Evolutionary conservation across 495 filamentous ascomycete genomes (phyloP).

Genomic region (Glarea lozoyensis): DNA sequence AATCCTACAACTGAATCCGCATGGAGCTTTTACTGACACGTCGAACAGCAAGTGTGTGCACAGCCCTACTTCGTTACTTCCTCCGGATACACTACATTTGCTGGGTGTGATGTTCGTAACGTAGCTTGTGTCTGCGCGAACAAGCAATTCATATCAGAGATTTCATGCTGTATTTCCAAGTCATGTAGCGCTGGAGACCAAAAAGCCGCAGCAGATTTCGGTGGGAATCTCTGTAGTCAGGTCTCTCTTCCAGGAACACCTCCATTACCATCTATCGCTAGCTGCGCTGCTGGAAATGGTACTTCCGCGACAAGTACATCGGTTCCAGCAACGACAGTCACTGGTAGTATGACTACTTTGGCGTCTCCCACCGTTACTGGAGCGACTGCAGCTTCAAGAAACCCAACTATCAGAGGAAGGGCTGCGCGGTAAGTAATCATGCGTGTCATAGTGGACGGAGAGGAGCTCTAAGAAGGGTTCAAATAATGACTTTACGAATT

Average conservation of each 20-base stretch:
- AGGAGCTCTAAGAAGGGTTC: no score
- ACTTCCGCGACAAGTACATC: no score
- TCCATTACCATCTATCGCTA: neutral
- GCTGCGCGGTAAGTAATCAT: no score
- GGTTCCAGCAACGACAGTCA: no score
- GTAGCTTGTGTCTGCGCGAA: neutral
- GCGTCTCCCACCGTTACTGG: no score
- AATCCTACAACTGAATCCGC: neutral
- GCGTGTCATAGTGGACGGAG: no score
- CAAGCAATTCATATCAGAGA: neutral
- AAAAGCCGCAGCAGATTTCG: neutral
- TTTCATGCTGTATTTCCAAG: neutral
- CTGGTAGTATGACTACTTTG: no score
- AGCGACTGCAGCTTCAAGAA: no score
- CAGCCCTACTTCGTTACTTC: no score
- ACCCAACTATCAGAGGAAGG: no score
- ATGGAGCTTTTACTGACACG: neutral
- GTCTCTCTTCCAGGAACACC: neutral
- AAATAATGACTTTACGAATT: no score
- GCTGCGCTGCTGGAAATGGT: no score
- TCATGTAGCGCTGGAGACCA: neutral
- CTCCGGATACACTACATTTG: neutral
- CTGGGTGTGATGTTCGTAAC: neutral
- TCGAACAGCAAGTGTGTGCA: neutral
- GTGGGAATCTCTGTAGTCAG: neutral